Conservation (phyloP, 2,329 filamentous ascomycete genomes). For the Exophiala viscosa region DNA sequence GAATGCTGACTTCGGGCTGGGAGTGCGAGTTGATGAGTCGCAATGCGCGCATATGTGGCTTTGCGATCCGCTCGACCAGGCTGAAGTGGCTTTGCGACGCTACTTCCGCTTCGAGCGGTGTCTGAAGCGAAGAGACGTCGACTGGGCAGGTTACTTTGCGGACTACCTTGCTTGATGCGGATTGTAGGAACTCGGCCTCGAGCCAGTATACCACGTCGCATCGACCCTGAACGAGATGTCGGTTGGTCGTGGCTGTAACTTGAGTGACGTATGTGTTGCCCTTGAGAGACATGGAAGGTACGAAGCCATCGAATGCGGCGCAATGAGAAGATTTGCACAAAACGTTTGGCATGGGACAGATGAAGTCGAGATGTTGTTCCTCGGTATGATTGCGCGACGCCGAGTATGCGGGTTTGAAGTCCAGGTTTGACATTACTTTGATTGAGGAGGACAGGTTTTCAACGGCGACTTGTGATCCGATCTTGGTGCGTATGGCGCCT, state of each 20-base stretch:
- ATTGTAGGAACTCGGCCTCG: constrained; percentile 19
- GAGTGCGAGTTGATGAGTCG: constrained; percentile 3
- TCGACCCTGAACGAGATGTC: constrained; percentile 18
- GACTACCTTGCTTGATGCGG: constrained; percentile 9
- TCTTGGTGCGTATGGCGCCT: constrained; percentile 16
- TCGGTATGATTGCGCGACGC: constrained; percentile 8
- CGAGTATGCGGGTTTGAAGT: constrained; percentile 21
- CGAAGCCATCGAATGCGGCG: constrained; percentile 3
- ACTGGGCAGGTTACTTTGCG: constrained; percentile 18
- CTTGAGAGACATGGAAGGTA: constrained; percentile 19
- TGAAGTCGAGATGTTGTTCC: constrained; percentile 22
- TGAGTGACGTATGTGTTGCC: constrained; percentile 21
- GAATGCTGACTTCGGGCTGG: constrained; percentile 14
- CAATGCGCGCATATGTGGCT: constrained; percentile 14
- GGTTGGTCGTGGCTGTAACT: constrained; percentile 16
- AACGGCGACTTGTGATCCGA: constrained; percentile 12
- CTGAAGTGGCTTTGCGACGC: background rate
- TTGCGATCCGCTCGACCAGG: constrained; percentile 9
- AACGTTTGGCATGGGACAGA: constrained; percentile 10
- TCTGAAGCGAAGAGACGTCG: constrained; percentile 15
- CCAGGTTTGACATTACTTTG: constrained; percentile 7
- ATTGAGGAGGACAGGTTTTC: constrained; percentile 15
- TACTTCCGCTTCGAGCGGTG: constrained; percentile 18
- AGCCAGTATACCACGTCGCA: constrained; percentile 22
- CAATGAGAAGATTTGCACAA: background rate